Conservation (phyloP, 768 basidiomycete species). For the Rhodotorula paludigena region DNA sequence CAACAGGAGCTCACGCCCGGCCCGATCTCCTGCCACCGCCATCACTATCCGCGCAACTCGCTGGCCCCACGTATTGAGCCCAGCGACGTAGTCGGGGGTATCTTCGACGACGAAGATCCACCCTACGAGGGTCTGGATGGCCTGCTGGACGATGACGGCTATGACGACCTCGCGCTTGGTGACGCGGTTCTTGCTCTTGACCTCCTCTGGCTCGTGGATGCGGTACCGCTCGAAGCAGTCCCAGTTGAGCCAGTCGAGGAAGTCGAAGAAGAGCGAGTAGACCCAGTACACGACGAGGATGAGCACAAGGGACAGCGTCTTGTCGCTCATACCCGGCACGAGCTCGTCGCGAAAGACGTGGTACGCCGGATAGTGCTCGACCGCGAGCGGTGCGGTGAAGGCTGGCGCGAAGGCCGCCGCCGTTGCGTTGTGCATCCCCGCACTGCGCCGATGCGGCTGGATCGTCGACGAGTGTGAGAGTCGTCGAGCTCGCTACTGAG, state of each 20-base stretch:
- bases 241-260: conserved; percentile 65
- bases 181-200: conserved; percentile 67
- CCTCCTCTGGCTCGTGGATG: conserved; percentile 81
- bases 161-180: conserved; percentile 65
- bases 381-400: background rate
- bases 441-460: background rate
- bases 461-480: no score
- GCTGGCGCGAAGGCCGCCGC: conserved; percentile 5
- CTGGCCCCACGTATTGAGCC: conserved; percentile 24
- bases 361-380: conserved; percentile 48
- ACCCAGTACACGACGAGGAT: conserved; percentile 83
- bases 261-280: conserved; percentile 71
- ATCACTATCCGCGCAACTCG: conserved; percentile 49
- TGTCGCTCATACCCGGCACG: conserved; percentile 63
- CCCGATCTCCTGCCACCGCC: conserved; percentile 51
- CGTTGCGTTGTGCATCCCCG: conserved; percentile 17
- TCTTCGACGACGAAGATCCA: conserved; percentile 59
- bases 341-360: conserved; percentile 45
- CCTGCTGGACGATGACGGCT: conserved; percentile 81
- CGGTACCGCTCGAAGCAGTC: conserved; percentile 71
- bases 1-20: conserved; percentile 49
- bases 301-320: conserved; percentile 62
- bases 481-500: no score
- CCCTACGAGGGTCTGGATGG: conserved; percentile 74
- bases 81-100: conserved; percentile 10